Base-by-base conservation (phyloP, 345 rosid genomes). In the Crucihimalaya himalaica region DNA sequence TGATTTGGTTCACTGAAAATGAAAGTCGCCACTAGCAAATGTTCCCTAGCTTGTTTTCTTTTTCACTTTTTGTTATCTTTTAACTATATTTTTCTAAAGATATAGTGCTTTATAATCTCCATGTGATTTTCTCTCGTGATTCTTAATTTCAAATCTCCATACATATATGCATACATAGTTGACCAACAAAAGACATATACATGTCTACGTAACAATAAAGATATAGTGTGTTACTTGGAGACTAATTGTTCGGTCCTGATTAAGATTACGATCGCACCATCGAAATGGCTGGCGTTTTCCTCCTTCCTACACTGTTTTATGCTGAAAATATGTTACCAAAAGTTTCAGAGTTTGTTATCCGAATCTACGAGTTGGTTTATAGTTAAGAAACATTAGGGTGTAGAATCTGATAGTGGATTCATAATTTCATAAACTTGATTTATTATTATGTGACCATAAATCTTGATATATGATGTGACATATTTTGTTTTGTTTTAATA, bases 1-100 rank as follows among this genome's bases (percentile, higher is more conserved):
- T 75, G 70, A 68, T 61, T 61, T 61, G 79, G 79, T 61, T 75
- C 50, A 57, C 54, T 68, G 74, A 68, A 53, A 53, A 43, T 32
- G 29, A 53, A 52, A 43, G 57, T 43, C 57, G 39, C 70, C 74
- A 75, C 79, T 75, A 68, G 43, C 74, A 43, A 68, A 43, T 61
- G 70, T 68, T 60, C 63, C 78, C n/a, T n/a, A n/a, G n/a, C n/a
- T 42, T 31, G 6, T 45, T 46, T 34, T 39, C 18, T 28, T 50
- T 66, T 48, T 16, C 52, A 20, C 54, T 39, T 48, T 71, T 57
- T 48, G 59, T 9, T 39, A 20, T 58, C 4, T 31, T 29, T 9
- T 3, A 4, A 11, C 6, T 14, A 4, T 45, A n/a, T 29, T 21
- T 20, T 37, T 9, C 5, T 34, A 47, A 56, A 66, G 45, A 14